phyloP scores from a whole-genome alignment of 805 yeast species.

The Nakazawaea wickerhamii region DNA sequence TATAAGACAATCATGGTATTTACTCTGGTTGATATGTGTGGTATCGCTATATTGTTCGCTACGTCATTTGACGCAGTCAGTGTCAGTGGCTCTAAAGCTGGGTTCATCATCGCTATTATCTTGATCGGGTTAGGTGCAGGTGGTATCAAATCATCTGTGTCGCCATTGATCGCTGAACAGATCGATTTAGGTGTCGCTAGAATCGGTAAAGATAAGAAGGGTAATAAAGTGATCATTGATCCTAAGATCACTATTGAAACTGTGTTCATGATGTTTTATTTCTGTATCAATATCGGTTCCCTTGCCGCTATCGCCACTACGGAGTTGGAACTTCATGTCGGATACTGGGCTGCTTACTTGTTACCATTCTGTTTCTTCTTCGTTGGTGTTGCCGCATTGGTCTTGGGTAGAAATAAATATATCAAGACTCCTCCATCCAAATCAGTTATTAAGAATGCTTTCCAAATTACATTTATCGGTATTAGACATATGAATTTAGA shows the following conservation, averaged over 20 bases:
- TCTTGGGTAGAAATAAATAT: slow-evolving; percentile 40
- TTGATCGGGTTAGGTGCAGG: slow-evolving; percentile 76
- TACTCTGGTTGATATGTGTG: slow-evolving; percentile 52
- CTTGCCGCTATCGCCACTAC: slow-evolving; percentile 74
- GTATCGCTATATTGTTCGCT: slow-evolving; percentile 58
- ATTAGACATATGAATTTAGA: slow-evolving; percentile 13
- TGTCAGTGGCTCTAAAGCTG: slow-evolving; percentile 50
- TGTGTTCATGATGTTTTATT: slow-evolving; percentile 70
- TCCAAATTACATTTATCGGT: slow-evolving; percentile 25
- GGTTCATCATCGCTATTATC: slow-evolving; percentile 50
- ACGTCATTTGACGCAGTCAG: slow-evolving; percentile 64
- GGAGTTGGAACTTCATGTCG: slow-evolving; percentile 58
- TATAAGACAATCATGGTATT: slow-evolving; percentile 61
- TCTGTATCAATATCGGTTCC: slow-evolving; percentile 73
- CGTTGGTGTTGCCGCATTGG: slow-evolving; percentile 48
- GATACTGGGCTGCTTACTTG: slow-evolving; percentile 71
- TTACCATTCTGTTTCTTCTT: slow-evolving; percentile 67
- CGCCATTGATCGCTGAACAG: slow-evolving; percentile 61
- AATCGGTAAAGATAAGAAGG: slow-evolving; percentile 15
- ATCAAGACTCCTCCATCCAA: slow-evolving; percentile 46
- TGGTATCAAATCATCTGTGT: slow-evolving; percentile 72
- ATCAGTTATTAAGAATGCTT: slow-evolving; percentile 51
- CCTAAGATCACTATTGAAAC: slow-evolving; percentile 68
- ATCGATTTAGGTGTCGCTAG: slow-evolving; percentile 13
- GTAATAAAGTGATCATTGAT: slow-evolving; percentile 30